Percentiles rank a stretch among this genome's conserved stretches.
Conservation (phyloP, 495 filamentous ascomycete genomes). For the Penicillium paradoxum region DNA sequence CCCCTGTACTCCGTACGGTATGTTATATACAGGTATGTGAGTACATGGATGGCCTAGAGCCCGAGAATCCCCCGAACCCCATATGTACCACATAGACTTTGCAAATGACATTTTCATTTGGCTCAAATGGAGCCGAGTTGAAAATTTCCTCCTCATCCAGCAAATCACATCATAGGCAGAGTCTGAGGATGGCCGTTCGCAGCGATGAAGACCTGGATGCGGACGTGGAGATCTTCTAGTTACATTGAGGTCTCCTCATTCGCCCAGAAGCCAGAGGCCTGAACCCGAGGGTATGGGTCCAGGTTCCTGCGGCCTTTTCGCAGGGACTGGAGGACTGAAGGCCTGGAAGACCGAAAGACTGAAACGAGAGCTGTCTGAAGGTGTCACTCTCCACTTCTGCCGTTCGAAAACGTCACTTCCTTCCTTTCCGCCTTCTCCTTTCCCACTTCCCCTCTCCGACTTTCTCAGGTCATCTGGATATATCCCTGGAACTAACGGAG, state of each 20-base stretch:
- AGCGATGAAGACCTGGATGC: background rate
- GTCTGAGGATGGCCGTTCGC: background rate
- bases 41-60: background rate
- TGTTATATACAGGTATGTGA: background rate
- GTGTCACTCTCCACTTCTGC: slow-evolving; percentile 8
- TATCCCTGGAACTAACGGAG: too few species aligned
- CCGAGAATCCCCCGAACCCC: background rate
- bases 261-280: background rate
- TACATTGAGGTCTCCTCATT: background rate
- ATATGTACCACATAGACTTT: background rate
- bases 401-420: slow-evolving; percentile 18
- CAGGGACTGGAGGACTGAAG: too few species aligned
- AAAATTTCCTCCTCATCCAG: background rate
- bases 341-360: too few species aligned
- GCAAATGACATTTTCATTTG: background rate
- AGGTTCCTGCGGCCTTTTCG: slow-evolving; percentile 18
- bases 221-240: background rate
- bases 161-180: background rate
- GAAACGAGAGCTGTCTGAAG: background rate
- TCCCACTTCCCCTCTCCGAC: slow-evolving; percentile 9
- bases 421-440: slow-evolving; percentile 6
- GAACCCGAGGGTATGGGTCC: slow-evolving; percentile 12
- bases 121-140: background rate
- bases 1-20: background rate
- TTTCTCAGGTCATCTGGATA: background rate